Conservation (phyloP, 1,284 basidiomycete species). For the Rhodotorula glutinis region DNA sequence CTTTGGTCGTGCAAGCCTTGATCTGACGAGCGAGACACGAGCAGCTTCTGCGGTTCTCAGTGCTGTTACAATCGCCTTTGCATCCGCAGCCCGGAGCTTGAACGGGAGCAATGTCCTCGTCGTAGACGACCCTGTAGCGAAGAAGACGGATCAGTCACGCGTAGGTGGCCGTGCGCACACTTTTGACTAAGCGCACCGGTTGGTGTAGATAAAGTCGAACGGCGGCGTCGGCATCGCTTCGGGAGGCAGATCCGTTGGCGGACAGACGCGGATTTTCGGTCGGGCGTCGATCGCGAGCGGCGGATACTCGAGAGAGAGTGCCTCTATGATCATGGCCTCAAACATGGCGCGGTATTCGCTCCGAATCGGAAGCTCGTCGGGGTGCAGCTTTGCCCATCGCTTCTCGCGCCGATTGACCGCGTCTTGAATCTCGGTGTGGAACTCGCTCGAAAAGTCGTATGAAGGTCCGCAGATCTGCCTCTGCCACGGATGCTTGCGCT, state of each 20-base stretch:
- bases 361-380: slow-evolving; percentile 1
- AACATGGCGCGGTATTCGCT: slow-evolving; percentile 14
- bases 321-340: slow-evolving; percentile 22
- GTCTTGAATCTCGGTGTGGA: slow-evolving; percentile 7
- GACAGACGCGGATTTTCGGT: slow-evolving; percentile 19
- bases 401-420: slow-evolving; percentile 8
- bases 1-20: slow-evolving; percentile 1
- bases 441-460: slow-evolving; percentile 19
- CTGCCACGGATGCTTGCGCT: background rate
- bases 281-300: background rate
- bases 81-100: slow-evolving; percentile 33
- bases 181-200: slow-evolving; percentile 3
- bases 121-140: slow-evolving; percentile 15
- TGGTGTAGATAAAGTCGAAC: slow-evolving; percentile 35
- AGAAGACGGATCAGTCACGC: background rate
- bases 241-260: slow-evolving; percentile 1
- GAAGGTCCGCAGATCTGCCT: slow-evolving; percentile 24
- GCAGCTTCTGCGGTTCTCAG: slow-evolving; percentile 18
- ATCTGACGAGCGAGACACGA: slow-evolving; percentile 24
- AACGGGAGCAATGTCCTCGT: slow-evolving; percentile 12
- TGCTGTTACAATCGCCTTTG: slow-evolving; percentile 21
- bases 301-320: slow-evolving; percentile 15
- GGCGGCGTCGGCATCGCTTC: slow-evolving; percentile 13
- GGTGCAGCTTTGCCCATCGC: background rate
- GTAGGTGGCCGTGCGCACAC: background rate